Percentiles rank a stretch among this genome's conserved stretches.
Evolutionary conservation across 2,329 filamentous ascomycete genomes (phyloP).

Genomic region (Ceratocystis diversiconidia): DNA sequence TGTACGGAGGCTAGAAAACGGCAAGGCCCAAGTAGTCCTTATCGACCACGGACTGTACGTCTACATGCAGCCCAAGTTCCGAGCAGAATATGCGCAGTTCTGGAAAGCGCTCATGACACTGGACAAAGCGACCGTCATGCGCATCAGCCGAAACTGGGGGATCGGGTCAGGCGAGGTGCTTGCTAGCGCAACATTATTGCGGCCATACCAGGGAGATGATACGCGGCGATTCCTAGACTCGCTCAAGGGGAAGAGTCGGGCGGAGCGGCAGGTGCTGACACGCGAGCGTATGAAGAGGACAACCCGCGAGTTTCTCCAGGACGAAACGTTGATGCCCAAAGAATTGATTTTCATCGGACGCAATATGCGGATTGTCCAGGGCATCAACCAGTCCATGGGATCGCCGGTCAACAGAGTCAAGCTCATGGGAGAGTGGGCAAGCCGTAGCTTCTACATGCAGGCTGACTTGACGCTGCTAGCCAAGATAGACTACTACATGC

Average conservation of each 20-base stretch:
- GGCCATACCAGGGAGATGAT: slow-evolving; percentile 80
- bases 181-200: slow-evolving; percentile 75
- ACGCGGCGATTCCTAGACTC: slow-evolving; percentile 50
- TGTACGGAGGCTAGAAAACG: slow-evolving; percentile 67
- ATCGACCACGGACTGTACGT: slow-evolving; percentile 97
- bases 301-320: slow-evolving; percentile 54
- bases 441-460: slow-evolving; percentile 64
- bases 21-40: slow-evolving; percentile 78
- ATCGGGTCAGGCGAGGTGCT: slow-evolving; percentile 76
- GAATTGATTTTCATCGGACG: slow-evolving; percentile 86
- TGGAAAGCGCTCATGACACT: slow-evolving; percentile 93
- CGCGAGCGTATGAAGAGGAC: slow-evolving; percentile 67
- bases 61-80: slow-evolving; percentile 69
- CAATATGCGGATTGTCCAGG: slow-evolving; percentile 85
- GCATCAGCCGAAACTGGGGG: slow-evolving; percentile 69
- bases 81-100: slow-evolving; percentile 73
- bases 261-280: slow-evolving; percentile 77
- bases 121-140: slow-evolving; percentile 65
- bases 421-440: slow-evolving; percentile 85
- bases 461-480: slow-evolving; percentile 47
- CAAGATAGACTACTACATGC: slow-evolving; percentile 54
- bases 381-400: slow-evolving; percentile 81
- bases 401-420: slow-evolving; percentile 86
- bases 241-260: slow-evolving; percentile 41
- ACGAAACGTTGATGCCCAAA: slow-evolving; percentile 78